A percentile compares a stretch with the other conserved stretches of the same genome.
Evolutionary conservation across 345 rosid genomes (phyloP).

Genomic region (Populus alba): DNA sequence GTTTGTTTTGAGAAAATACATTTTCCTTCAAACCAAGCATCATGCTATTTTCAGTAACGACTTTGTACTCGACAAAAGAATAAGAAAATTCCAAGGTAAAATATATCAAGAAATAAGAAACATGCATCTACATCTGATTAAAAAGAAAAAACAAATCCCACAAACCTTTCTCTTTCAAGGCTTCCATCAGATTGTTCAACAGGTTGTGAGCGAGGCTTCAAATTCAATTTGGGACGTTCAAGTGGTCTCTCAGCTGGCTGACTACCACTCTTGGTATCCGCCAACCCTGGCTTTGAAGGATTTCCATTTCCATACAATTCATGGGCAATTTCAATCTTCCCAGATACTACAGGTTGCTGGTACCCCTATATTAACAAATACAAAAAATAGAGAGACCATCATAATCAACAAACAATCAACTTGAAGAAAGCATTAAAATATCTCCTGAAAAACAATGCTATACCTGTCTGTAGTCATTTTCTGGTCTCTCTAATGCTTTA

Average conservation of each 20-base stretch:
- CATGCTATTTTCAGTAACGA: background rate
- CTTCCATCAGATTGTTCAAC: slow-evolving; percentile 21
- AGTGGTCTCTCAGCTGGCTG: slow-evolving; percentile 4
- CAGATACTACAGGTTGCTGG: background rate
- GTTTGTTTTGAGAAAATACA: background rate
- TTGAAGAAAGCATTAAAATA: background rate
- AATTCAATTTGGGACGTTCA: slow-evolving; percentile 31
- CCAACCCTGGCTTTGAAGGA: slow-evolving; percentile 10
- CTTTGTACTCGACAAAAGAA: background rate
- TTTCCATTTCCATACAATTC: background rate
- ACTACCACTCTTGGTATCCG: slow-evolving; percentile 4
- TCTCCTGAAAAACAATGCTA: background rate
- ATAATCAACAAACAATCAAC: background rate
- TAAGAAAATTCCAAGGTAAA: too few relatives aligned
- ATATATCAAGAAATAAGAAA: background rate
- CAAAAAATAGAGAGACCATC: background rate
- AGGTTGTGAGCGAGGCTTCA: slow-evolving; percentile 28
- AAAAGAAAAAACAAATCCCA: background rate
- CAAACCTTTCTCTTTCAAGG: slow-evolving; percentile 16
- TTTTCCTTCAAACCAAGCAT: background rate
- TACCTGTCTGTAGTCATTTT: slow-evolving; percentile 19
- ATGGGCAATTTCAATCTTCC: slow-evolving; percentile 4
- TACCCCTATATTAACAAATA: background rate
- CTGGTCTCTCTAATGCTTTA: slow-evolving; percentile 7
- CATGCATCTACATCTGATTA: background rate